These are phyloP conservation scores for Nicotiana tomentosiformis DNA, from an alignment of 257 asterid species.

Conservation along the genomic window DNA sequence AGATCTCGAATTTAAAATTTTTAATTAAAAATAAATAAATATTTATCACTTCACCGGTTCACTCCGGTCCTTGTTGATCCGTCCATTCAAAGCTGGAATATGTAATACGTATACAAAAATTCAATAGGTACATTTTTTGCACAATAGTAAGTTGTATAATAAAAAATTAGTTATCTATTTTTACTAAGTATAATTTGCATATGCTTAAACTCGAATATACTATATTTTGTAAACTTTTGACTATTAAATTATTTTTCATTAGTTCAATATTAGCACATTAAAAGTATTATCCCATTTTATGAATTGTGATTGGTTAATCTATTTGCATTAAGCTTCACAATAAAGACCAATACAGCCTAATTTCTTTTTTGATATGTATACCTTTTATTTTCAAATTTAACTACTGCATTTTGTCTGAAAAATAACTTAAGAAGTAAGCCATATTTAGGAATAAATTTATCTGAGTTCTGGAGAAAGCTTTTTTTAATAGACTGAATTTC, in stretches of 20 bases:
- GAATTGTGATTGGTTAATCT: background rate
- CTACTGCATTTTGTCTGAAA: background rate
- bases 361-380: background rate
- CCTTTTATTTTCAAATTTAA: background rate
- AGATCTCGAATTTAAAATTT: too few species aligned
- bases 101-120: too few species aligned
- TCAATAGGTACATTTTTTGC: too few species aligned
- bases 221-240: background rate
- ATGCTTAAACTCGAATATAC: background rate
- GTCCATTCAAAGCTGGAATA: too few species aligned
- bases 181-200: too few species aligned
- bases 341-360: too few species aligned
- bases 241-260: background rate
- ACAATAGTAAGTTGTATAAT: too few species aligned
- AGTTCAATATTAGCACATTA: background rate
- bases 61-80: too few species aligned
- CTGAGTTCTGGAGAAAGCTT: background rate
- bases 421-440: background rate
- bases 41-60: too few species aligned
- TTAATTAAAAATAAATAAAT: too few species aligned
- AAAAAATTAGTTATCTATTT: too few species aligned
- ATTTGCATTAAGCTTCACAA: background rate
- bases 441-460: too few species aligned
- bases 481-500: background rate
- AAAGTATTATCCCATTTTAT: background rate